These are phyloP conservation scores for Entomortierella parvispora DNA, from an alignment of 192 early-diverging fungal genomes.

Conservation along the genomic window DNA sequence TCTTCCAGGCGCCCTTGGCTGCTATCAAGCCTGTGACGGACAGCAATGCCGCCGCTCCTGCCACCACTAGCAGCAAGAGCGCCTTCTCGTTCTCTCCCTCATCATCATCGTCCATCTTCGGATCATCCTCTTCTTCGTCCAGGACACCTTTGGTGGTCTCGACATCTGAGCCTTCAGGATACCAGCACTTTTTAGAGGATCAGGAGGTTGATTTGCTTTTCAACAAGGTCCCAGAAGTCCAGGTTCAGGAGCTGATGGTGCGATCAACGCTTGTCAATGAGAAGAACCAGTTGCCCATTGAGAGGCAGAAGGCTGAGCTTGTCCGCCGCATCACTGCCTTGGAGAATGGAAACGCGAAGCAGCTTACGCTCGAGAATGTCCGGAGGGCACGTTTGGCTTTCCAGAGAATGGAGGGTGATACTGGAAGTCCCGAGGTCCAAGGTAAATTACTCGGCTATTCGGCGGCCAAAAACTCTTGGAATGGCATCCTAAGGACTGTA, in stretches of 20 bases:
- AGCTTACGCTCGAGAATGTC: slow-evolving; percentile 81
- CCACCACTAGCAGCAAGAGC: slow-evolving; percentile 6
- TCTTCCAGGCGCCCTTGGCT: slow-evolving; percentile 44
- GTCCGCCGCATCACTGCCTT: slow-evolving; percentile 79
- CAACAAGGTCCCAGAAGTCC: slow-evolving; percentile 53
- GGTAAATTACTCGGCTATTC: slow-evolving; percentile 53
- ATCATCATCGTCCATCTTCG: slow-evolving; percentile 42
- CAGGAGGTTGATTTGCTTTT: slow-evolving; percentile 62
- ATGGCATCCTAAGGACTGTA: not conserved
- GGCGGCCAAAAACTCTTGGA: not conserved
- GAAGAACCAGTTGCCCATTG: slow-evolving; percentile 47
- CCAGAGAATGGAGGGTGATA: slow-evolving; percentile 80
- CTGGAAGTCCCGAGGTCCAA: slow-evolving; percentile 95
- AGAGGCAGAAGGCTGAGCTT: slow-evolving; percentile 68
- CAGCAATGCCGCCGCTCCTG: not conserved
- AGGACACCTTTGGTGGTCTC: slow-evolving; percentile 37
- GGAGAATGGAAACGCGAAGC: slow-evolving; percentile 84
- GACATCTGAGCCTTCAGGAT: slow-evolving; percentile 52
- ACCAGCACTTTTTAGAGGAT: slow-evolving; percentile 60
- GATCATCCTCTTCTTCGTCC: slow-evolving; percentile 22
- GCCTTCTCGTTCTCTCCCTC: slow-evolving; percentile 24
- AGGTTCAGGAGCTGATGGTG: slow-evolving; percentile 43
- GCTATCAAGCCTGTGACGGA: slow-evolving; percentile 27
- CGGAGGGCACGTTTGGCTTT: slow-evolving; percentile 79
- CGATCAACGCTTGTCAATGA: slow-evolving; percentile 29